These are phyloP conservation scores for Russula abietina DNA, from an alignment of 768 basidiomycete genomes.

Conservation along the genomic window DNA sequence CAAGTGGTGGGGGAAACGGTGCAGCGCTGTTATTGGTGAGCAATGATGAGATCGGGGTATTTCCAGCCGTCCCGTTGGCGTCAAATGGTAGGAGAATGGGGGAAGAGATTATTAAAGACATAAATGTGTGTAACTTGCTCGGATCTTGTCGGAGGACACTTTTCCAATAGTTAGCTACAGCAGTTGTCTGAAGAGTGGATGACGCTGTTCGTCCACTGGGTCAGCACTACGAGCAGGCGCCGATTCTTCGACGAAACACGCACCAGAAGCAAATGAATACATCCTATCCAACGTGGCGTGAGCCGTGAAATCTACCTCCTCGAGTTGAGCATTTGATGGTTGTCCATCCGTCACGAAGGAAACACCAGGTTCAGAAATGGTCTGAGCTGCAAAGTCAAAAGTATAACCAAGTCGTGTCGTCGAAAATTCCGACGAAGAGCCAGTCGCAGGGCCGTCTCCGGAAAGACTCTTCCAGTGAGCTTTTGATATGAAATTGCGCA, in stretches of 20 bases:
- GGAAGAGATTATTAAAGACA: slow-evolving; percentile 41
- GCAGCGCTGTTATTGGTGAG: slow-evolving; percentile 38
- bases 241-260: slow-evolving; percentile 23
- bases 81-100: slow-evolving; percentile 56
- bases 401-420: slow-evolving; percentile 45
- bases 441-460: slow-evolving; percentile 38
- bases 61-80: slow-evolving; percentile 35
- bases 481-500: slow-evolving; percentile 44
- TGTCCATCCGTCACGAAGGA: slow-evolving; percentile 45
- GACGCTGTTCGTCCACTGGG: slow-evolving; percentile 39
- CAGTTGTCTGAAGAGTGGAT: slow-evolving; percentile 44
- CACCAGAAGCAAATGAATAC: slow-evolving; percentile 56
- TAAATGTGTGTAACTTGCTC: slow-evolving; percentile 42
- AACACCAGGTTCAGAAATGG: slow-evolving; percentile 38
- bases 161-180: slow-evolving; percentile 51
- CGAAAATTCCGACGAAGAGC: slow-evolving; percentile 34
- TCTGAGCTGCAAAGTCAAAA: slow-evolving; percentile 57
- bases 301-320: slow-evolving; percentile 37
- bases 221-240: slow-evolving; percentile 3
- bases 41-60: slow-evolving; percentile 34
- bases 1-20: slow-evolving; percentile 53
- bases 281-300: slow-evolving; percentile 46
- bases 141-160: slow-evolving; percentile 43
- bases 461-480: slow-evolving; percentile 45
- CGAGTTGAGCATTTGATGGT: slow-evolving; percentile 42